A percentile compares a stretch with the other conserved stretches of the same genome.
Conservation (phyloP, 164 flowering plant genomes). For the Berberis thunbergii region DNA sequence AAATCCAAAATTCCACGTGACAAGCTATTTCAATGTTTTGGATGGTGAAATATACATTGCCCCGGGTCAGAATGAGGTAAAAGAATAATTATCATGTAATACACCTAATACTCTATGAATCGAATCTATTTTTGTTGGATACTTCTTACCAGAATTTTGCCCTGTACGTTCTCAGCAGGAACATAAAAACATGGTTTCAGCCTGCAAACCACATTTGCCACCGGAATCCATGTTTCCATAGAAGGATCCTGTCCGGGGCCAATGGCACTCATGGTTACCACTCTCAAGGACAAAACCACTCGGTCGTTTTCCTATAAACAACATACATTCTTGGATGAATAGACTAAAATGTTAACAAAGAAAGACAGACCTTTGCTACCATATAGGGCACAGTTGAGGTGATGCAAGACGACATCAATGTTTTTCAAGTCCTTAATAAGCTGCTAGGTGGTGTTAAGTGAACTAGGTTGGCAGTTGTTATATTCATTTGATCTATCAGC, state of each 20-base stretch:
- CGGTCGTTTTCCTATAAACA: not conserved
- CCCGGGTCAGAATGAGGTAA: too few relatives aligned
- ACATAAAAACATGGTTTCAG: constrained; percentile 35
- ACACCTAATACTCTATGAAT: too few relatives aligned
- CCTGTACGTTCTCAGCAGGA: constrained; percentile 30
- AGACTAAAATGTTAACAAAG: constrained; percentile 13
- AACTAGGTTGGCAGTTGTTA: constrained; percentile 26
- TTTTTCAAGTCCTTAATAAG: constrained; percentile 27
- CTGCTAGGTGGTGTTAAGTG: constrained; percentile 31
- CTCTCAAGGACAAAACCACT: constrained; percentile 12
- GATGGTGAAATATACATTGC: too few relatives aligned
- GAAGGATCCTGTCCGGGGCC: constrained; percentile 43
- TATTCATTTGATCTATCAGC: constrained; percentile 36
- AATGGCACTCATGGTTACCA: constrained; percentile 42
- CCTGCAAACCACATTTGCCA: constrained; percentile 39
- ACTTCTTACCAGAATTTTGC: constrained; percentile 32
- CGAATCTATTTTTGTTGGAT: not conserved
- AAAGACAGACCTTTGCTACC: constrained; percentile 41
- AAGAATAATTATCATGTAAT: too few relatives aligned
- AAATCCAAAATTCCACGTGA: too few relatives aligned
- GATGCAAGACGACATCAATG: constrained; percentile 34
- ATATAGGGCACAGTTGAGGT: constrained; percentile 23
- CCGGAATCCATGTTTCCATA: constrained; percentile 35
- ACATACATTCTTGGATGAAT: too few relatives aligned
- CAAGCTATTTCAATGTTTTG: too few relatives aligned